Evolutionary conservation across 1,284 basidiomycete species (phyloP).

Genomic region (Ceratorhiza oryzae-sativae): DNA sequence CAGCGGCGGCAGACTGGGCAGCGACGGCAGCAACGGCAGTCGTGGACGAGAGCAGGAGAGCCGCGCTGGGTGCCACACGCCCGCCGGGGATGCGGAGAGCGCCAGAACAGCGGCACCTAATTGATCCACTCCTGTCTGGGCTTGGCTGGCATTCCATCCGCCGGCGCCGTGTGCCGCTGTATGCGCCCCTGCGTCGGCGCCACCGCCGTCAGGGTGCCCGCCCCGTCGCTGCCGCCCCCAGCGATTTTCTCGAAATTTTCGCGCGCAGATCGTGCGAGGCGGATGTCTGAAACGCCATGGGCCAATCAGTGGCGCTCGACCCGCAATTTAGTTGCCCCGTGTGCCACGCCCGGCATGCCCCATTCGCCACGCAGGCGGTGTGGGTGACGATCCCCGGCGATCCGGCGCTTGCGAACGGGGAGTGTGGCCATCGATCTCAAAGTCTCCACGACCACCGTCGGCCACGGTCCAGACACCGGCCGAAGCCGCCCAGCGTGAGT

Average conservation of each 20-base stretch:
- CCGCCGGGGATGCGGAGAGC: not conserved
- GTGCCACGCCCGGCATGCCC: not conserved
- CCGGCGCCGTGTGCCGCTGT: not conserved
- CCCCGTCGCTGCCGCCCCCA: not conserved
- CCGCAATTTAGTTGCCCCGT: not conserved
- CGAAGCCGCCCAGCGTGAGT: not conserved
- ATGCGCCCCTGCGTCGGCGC: too few species aligned
- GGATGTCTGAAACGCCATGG: slow-evolving; percentile 1
- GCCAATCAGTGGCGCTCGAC: slow-evolving; percentile 8
- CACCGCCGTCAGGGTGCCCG: not conserved
- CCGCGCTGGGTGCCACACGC: slow-evolving; percentile 12
- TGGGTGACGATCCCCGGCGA: not conserved
- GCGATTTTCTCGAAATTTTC: not conserved
- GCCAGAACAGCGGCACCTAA: slow-evolving; percentile 21
- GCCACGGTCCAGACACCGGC: not conserved
- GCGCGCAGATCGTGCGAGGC: not conserved
- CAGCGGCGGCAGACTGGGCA: not conserved
- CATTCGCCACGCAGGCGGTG: not conserved
- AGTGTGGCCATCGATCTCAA: not conserved
- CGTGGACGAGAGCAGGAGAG: slow-evolving; percentile 3
- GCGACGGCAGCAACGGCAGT: not conserved
- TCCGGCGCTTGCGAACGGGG: not conserved
- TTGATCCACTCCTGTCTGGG: slow-evolving; percentile 16
- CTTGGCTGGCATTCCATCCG: slow-evolving; percentile 6
- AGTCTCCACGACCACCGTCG: not conserved